Evolutionary conservation across 2,329 filamentous ascomycete genomes (phyloP), one percentile per base, ranked within the genome.

Genomic region (Whalleya microplaca): DNA sequence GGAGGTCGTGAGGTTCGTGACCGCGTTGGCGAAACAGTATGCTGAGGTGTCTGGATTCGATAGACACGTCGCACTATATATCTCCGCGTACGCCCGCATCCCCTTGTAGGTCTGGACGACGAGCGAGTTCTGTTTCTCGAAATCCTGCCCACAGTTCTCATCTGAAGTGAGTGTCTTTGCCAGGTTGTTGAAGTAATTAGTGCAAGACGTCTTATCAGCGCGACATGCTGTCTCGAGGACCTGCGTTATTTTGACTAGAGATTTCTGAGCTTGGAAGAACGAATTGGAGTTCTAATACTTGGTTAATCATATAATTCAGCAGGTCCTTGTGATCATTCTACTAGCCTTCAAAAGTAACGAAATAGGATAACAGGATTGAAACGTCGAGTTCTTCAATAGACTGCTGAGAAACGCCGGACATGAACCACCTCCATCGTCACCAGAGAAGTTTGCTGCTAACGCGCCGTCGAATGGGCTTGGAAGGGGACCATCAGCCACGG

Each of bases 21-120:
- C 86, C 48, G 94, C 92, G 65, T 91, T 88, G 63, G 90, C 90
- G 72, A 92, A 97, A 77, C 85, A 89, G 78, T 94, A 97, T 63
- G 86, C 83, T 48, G 80, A 80, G 1, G 86, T 86, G 0, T 78
- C 74, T 0, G 84, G 79, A 69, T 91, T 84, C 58, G 85, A 86
- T 19, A 96, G 81, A 71, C 95, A 99, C 6, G 89, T 89, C 2
- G 92, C 91, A 47, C 85, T 81, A 76, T 94, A 96, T 27, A 96
- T 76, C 23, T 88, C 83, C 61, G 87, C 80, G 75, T 97, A 99
- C 44, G 91, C 83, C 20, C 85, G 73, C 66, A 98, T 83, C 45
- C 91, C 92, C 42, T 84, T 78, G 70, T 92, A 91, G 3, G 92
- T 90, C 72, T 91, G 83, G 45, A 85, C 72, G 47, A 96, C 90